Evolutionary conservation across 176 grass and related monocot genomes (phyloP).

Genomic region (Hsuehochloa calcarea): DNA sequence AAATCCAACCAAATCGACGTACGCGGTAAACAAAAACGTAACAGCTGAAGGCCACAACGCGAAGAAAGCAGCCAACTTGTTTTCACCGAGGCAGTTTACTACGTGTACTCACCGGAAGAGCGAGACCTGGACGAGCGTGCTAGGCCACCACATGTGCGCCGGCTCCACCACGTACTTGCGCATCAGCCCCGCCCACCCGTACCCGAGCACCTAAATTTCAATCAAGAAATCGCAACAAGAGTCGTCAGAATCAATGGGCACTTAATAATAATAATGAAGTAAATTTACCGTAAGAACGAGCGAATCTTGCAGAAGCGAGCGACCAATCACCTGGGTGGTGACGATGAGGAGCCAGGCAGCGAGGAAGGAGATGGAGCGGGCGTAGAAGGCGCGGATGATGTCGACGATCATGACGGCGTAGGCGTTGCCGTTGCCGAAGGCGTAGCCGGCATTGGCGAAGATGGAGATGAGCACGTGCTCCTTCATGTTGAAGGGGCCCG

Average conservation of each 20-base stretch:
- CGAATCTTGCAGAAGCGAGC: neutral
- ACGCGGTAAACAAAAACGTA: neutral
- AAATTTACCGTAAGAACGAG: neutral
- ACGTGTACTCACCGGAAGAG: constrained; percentile 60
- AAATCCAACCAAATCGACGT: constrained; percentile 7
- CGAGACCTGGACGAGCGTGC: constrained; percentile 88
- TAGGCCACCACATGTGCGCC: constrained; percentile 96
- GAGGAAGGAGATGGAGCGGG: constrained; percentile 63
- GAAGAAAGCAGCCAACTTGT: neutral
- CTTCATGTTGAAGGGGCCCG: constrained; percentile 95
- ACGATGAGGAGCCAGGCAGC: constrained; percentile 72
- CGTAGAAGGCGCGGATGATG: constrained; percentile 77
- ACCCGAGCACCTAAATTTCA: constrained; percentile 60
- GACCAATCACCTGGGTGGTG: constrained; percentile 81
- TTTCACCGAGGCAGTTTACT: neutral
- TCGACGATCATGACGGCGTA: constrained; percentile 75
- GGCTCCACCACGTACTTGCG: constrained; percentile 90
- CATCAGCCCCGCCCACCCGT: constrained; percentile 91
- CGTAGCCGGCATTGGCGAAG: constrained; percentile 85
- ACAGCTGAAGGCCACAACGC: neutral
- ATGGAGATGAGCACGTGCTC: constrained; percentile 98
- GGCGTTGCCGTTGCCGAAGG: constrained; percentile 70
- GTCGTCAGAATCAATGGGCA: neutral
- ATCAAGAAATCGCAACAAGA: neutral
- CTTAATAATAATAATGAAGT: neutral